These are phyloP conservation scores for Talaromyces rugulosus DNA, from an alignment of 2,329 filamentous ascomycete species.

Conservation along the genomic window DNA sequence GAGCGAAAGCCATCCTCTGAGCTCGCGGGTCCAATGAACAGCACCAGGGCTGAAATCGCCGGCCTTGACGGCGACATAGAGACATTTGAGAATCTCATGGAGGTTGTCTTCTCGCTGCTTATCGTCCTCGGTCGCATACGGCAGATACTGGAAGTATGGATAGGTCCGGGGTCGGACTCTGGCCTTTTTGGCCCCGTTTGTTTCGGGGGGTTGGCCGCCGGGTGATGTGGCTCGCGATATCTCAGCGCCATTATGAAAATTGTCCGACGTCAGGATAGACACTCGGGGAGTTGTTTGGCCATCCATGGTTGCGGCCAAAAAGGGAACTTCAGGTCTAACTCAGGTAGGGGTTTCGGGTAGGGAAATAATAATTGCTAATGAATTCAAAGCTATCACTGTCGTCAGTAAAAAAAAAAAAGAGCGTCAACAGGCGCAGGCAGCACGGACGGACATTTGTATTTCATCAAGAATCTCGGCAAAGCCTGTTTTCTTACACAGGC, in stretches of 20 bases:
- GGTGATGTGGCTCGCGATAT: slow-evolving; percentile 85
- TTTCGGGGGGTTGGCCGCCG: slow-evolving; percentile 50
- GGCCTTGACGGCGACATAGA: slow-evolving; percentile 85
- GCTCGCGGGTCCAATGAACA: slow-evolving; percentile 94
- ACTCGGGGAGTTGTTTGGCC: slow-evolving; percentile 20
- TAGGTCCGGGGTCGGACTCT: slow-evolving; percentile 78
- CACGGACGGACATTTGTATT: background rate
- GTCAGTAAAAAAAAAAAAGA: slow-evolving; percentile 4
- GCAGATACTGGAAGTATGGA: slow-evolving; percentile 85
- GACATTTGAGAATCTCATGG: slow-evolving; percentile 82
- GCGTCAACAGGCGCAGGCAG: background rate
- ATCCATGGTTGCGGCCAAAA: slow-evolving; percentile 29
- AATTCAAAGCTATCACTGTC: background rate
- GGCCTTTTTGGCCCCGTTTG: slow-evolving; percentile 58
- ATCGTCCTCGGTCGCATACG: slow-evolving; percentile 82
- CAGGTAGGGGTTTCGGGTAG: background rate
- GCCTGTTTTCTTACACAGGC: background rate
- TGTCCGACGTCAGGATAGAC: slow-evolving; percentile 33
- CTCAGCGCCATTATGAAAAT: slow-evolving; percentile 52
- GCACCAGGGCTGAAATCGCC: slow-evolving; percentile 93
- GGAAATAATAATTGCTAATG: background rate
- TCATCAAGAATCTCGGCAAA: background rate
- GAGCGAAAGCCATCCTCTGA: slow-evolving; percentile 88
- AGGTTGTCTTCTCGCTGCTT: slow-evolving; percentile 72
- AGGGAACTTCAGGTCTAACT: slow-evolving; percentile 12